Conservation (phyloP, 306 rosid genomes). For the Sicyos edulis region DNA sequence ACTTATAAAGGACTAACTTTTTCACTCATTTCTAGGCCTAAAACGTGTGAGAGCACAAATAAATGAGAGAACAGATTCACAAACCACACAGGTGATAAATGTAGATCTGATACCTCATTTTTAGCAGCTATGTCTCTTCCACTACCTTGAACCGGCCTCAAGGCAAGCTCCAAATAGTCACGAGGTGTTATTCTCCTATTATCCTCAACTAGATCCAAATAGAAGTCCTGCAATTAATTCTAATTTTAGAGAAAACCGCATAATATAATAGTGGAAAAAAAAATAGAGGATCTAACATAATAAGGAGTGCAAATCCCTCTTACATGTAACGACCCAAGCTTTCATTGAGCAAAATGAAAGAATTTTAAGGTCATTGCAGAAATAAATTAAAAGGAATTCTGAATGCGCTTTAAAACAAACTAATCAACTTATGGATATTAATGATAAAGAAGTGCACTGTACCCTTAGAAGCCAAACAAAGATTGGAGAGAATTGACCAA, state of each 20-base stretch:
- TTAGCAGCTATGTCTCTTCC: slow-evolving; percentile 62
- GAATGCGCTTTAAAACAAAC: background rate
- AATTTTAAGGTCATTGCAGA: background rate
- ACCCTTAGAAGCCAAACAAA: slow-evolving; percentile 97
- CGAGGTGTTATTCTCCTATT: slow-evolving; percentile 87
- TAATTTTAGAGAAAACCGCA: background rate
- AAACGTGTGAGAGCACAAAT: background rate
- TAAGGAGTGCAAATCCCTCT: background rate
- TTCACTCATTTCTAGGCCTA: background rate
- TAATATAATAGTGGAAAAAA: background rate
- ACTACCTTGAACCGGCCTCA: slow-evolving; percentile 72
- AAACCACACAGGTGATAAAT: background rate
- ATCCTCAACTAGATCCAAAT: slow-evolving; percentile 71
- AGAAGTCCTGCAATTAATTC: slow-evolving; percentile 64
- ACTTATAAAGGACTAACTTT: background rate
- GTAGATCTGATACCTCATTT: slow-evolving; percentile 59
- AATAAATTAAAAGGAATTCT: background rate
- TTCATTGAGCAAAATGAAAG: background rate
- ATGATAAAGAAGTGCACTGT: slow-evolving; percentile 18
- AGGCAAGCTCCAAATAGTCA: slow-evolving; percentile 81
- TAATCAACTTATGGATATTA: background rate
- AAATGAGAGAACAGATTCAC: background rate
- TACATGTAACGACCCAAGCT: background rate
- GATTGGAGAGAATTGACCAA: slow-evolving; percentile 90
- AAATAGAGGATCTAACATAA: slow-evolving; percentile 4